Percentiles rank a stretch among this genome's conserved stretches.
These are phyloP conservation scores for Blechomonas ayalai DNA, from an alignment of 208 protist species.

Conservation along the genomic window DNA sequence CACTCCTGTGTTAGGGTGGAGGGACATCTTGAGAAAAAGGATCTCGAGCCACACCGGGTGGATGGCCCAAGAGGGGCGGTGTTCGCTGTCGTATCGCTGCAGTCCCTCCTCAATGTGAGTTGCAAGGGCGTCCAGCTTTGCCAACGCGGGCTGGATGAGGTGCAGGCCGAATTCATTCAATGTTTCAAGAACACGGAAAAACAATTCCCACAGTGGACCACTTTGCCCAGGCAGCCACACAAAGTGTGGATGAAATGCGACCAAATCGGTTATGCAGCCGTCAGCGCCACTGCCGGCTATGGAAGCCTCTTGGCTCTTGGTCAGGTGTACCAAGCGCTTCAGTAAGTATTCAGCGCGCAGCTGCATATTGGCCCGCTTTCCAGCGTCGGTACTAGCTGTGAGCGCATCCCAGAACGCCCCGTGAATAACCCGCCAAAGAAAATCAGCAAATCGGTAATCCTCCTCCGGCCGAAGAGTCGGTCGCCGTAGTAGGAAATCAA, in stretches of 20 bases:
- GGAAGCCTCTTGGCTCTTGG: slow-evolving; percentile 18
- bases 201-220: slow-evolving; percentile 42
- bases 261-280: too few relatives aligned
- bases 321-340: slow-evolving; percentile 75
- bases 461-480: background rate
- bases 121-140: slow-evolving; percentile 58
- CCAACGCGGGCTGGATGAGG: slow-evolving; percentile 66
- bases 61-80: slow-evolving; percentile 11
- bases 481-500: slow-evolving; percentile 71
- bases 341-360: slow-evolving; percentile 70
- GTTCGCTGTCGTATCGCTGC: background rate
- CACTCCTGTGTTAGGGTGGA: slow-evolving; percentile 75
- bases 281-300: background rate
- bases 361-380: slow-evolving; percentile 62
- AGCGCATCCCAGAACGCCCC: slow-evolving; percentile 37
- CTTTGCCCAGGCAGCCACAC: slow-evolving; percentile 21
- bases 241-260: slow-evolving; percentile 39
- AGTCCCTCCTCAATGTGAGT: slow-evolving; percentile 17
- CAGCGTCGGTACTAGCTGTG: slow-evolving; percentile 30
- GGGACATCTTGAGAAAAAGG: slow-evolving; percentile 69
- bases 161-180: slow-evolving; percentile 82
- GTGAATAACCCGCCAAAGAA: slow-evolving; percentile 57
- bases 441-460: slow-evolving; percentile 59
- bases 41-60: slow-evolving; percentile 67
- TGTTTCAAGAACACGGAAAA: slow-evolving; percentile 76